Evolutionary conservation across 352 stramenopile species (phyloP), one percentile per base, ranked within the genome.

Genomic region (Pythium insidiosum): DNA sequence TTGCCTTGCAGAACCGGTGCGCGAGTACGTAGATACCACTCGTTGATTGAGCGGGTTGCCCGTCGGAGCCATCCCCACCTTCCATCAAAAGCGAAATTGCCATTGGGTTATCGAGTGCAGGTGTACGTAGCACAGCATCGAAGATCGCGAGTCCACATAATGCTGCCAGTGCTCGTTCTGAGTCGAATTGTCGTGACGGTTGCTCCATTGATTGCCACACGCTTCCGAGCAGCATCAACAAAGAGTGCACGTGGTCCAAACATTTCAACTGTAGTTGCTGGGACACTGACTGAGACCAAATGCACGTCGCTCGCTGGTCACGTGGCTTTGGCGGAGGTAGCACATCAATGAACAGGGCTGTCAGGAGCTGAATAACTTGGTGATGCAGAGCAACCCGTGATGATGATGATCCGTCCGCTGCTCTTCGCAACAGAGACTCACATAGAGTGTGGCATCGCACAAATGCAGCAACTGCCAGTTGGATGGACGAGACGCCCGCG

Each of bases 171-270:
- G 82, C 73, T 20, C 84, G 75, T 39, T 94, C 78, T 4, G 82
- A 93, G 48, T 95, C 82, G 61, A 94, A 91, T 12, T 80, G 73
- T 12, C 83, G 76, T n/a, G 73, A 80, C 21, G 83, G 83, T 30
- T 88, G 79, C 47, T 95, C 80, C 39, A 95, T 88, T 0, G 80
- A 91, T 43, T 95, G 83, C 84, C 84, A 95, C 15, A 91, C 78
- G 30, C 68, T 80, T 3, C 76, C 81, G 15, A 94, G 60, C 25
- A 88, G 76, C 64, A 95, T 83, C 35, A 91, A 40, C 0, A 88
- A 47, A 6, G 70, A 81, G 55, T 89, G 64, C n/a, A 95, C 58
- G 16, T 82, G 64, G 6, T 74, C 73, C 9, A 96, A 38, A 24
- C 79, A 91, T 18, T 71, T 82, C 25, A 94, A 36, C 47, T 95